Evolutionary conservation across 2,329 filamentous ascomycete species (phyloP).

Genomic region (Pyrenophora tritici-repentis): DNA sequence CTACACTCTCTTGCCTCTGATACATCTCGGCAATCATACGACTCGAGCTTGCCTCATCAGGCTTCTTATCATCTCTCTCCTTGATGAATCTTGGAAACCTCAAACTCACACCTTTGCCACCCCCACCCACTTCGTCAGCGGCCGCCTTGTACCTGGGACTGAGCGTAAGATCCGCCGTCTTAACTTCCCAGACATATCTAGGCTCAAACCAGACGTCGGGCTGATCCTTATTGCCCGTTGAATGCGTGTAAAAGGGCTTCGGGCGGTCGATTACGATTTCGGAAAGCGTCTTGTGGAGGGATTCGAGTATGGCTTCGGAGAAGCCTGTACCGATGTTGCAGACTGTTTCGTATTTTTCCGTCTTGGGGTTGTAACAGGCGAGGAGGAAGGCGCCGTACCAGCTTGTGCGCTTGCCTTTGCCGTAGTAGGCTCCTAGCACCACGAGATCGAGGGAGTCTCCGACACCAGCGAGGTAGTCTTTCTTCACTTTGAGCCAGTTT

Average conservation of each 20-base stretch:
- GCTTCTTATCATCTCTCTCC: conserved; percentile 91
- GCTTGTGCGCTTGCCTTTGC: conserved; percentile 92
- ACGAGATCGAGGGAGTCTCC: conserved; percentile 97
- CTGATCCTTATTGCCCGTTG: conserved; percentile 82
- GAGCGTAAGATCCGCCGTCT: conserved; percentile 91
- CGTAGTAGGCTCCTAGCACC: conserved; percentile 90
- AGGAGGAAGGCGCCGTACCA: conserved; percentile 96
- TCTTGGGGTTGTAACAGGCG: conserved; percentile 83
- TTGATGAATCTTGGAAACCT: conserved; percentile 94
- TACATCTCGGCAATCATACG: conserved; percentile 97
- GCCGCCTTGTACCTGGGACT: conserved; percentile 94
- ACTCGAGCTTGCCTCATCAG: conserved; percentile 83
- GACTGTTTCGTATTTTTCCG: conserved; percentile 87
- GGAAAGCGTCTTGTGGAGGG: conserved; percentile 76
- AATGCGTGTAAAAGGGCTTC: conserved; percentile 94
- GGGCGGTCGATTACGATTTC: conserved; percentile 82
- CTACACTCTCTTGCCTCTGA: conserved; percentile 86
- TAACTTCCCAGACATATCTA: conserved; percentile 94
- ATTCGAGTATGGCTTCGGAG: conserved; percentile 89
- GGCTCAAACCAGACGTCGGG: conserved; percentile 99
- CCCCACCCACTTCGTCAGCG: conserved; percentile 72
- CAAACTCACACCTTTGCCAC: conserved; percentile 79
- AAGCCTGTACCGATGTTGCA: conserved; percentile 99
- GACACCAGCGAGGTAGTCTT: conserved; percentile 92
- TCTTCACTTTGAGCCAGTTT: conserved; percentile 99